Evolutionary conservation across 345 rosid species (phyloP).

Genomic region (Salix suchowensis): DNA sequence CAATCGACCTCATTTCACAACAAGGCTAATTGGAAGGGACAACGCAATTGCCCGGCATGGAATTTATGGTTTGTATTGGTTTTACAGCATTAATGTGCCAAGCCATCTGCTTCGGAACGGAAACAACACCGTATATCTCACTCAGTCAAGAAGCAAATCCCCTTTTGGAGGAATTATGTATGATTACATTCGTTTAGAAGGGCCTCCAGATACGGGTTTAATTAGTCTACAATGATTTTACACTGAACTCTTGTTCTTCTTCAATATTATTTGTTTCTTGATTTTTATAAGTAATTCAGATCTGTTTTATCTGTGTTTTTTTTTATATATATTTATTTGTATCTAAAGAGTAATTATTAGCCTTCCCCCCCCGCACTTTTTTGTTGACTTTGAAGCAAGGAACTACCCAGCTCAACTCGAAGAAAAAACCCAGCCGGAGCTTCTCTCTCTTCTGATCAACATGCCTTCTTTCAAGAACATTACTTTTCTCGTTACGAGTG

Average conservation of each 20-base stretch:
- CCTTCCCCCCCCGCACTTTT: too few relatives aligned
- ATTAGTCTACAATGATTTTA: background rate
- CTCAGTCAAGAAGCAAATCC: constrained; percentile 41
- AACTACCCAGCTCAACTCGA: too few relatives aligned
- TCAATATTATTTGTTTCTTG: too few relatives aligned
- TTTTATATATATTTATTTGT: too few relatives aligned
- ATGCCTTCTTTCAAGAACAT: too few relatives aligned
- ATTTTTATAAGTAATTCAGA: too few relatives aligned
- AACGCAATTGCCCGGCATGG: constrained; percentile 89
- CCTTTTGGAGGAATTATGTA: constrained; percentile 69
- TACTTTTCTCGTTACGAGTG: too few relatives aligned
- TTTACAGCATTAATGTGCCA: constrained; percentile 48
- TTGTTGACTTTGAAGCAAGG: too few relatives aligned
- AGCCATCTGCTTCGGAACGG: constrained; percentile 34
- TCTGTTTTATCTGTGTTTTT: too few relatives aligned
- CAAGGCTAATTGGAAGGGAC: constrained; percentile 55
- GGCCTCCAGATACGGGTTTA: constrained; percentile 19
- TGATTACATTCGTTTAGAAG: constrained; percentile 80
- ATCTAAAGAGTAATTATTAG: too few relatives aligned
- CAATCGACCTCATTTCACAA: constrained; percentile 35
- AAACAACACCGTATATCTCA: constrained; percentile 53
- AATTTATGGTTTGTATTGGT: constrained; percentile 70
- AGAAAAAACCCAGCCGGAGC: too few relatives aligned
- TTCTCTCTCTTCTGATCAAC: too few relatives aligned
- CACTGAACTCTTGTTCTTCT: background rate